Conservation (phyloP, 176 grass and related monocot species). For the Cocos nucifera region DNA sequence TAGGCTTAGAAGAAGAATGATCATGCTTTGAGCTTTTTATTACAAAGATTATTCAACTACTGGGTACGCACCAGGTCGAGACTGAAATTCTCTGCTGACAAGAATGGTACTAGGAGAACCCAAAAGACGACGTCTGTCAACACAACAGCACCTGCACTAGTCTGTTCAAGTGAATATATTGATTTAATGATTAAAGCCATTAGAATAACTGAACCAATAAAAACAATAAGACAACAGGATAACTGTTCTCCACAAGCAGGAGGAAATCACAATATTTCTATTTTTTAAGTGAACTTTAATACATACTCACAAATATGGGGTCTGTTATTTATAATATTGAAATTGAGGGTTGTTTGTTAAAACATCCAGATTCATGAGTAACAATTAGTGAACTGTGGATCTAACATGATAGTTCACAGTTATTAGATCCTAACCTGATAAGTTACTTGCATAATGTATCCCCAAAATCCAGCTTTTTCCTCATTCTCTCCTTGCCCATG, state of each 20-base stretch:
- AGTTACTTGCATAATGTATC: conserved; percentile 18
- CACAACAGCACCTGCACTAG: conserved; percentile 19
- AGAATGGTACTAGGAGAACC: conserved; percentile 17
- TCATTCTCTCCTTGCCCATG: background rate
- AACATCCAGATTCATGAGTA: no score
- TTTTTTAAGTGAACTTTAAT: no score
- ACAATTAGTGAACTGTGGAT: no score
- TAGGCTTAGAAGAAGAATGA: background rate
- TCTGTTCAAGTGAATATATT: conserved; percentile 9
- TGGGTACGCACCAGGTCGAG: conserved; percentile 9
- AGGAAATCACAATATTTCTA: no score
- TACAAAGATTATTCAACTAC: background rate
- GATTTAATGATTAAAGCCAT: background rate
- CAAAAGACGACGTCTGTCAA: conserved; percentile 16
- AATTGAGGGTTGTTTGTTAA: no score
- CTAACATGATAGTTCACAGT: background rate
- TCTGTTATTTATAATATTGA: no score
- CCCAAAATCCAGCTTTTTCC: conserved; percentile 16
- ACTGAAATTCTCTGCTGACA: conserved; percentile 14
- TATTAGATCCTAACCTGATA: conserved; percentile 2
- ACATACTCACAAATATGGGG: no score
- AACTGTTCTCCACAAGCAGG: no score
- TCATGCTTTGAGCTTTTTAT: background rate
- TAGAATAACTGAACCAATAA: background rate
- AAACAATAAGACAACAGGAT: no score